A percentile compares a stretch with the other conserved stretches of the same genome.
Evolutionary conservation across 257 asterid genomes (phyloP).

Genomic region (Forsythia suspensa): DNA sequence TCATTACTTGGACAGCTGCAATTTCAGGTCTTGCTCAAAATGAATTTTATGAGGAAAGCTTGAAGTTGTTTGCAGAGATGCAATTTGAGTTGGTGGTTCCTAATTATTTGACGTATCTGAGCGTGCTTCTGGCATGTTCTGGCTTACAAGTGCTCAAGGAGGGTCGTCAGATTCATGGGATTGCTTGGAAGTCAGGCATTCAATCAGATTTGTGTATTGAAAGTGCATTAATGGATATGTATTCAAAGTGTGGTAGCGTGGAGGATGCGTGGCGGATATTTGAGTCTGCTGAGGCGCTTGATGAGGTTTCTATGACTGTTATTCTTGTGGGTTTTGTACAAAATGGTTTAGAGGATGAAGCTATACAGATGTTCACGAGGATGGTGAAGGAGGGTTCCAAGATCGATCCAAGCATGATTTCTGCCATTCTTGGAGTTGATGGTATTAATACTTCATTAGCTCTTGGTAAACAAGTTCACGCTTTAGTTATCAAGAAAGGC

Average conservation of each 20-base stretch:
- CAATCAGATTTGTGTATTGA: slow-evolving; percentile 60
- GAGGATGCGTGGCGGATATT: slow-evolving; percentile 71
- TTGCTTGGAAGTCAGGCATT: slow-evolving; percentile 65
- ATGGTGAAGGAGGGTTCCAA: slow-evolving; percentile 54
- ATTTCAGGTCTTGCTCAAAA: slow-evolving; percentile 74
- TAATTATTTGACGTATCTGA: slow-evolving; percentile 65
- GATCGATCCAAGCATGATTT: slow-evolving; percentile 61
- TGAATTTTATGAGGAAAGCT: slow-evolving; percentile 54
- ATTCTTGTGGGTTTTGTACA: slow-evolving; percentile 68
- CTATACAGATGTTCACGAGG: slow-evolving; percentile 59
- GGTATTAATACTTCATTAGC: slow-evolving; percentile 50
- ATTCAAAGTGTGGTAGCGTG: slow-evolving; percentile 67
- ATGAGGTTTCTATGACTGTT: slow-evolving; percentile 77
- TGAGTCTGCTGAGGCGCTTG: slow-evolving; percentile 64
- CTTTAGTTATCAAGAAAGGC: slow-evolving; percentile 63
- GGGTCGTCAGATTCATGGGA: slow-evolving; percentile 78
- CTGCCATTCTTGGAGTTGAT: slow-evolving; percentile 72
- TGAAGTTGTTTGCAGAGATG: slow-evolving; percentile 66
- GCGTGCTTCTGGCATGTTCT: slow-evolving; percentile 68
- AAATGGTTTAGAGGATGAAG: slow-evolving; percentile 80
- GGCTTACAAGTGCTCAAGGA: slow-evolving; percentile 62
- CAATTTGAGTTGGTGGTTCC: slow-evolving; percentile 40
- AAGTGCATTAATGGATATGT: slow-evolving; percentile 90
- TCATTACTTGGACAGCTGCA: slow-evolving; percentile 82
- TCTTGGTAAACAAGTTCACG: slow-evolving; percentile 79